A percentile compares a stretch with the other conserved stretches of the same genome.
These are phyloP conservation scores for Rubus parviflorus DNA, from an alignment of 306 rosid genomes.

Conservation along the genomic window DNA sequence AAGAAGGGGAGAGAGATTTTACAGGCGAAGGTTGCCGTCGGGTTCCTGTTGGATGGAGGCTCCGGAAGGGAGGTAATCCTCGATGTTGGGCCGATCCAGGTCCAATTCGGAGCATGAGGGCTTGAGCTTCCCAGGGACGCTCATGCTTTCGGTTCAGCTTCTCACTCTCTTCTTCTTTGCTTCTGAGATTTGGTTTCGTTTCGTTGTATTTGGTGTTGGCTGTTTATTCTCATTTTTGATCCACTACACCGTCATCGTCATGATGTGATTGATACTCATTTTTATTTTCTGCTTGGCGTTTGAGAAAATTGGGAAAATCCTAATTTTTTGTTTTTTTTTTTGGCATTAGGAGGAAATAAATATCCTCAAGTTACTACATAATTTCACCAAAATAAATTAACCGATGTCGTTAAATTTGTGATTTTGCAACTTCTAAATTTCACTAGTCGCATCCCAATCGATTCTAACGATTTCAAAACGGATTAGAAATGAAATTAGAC, in stretches of 20 bases:
- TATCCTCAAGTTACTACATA: too few relatives aligned
- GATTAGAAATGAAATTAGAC: too few relatives aligned
- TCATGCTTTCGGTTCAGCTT: slow-evolving; percentile 29
- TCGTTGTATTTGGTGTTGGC: neutral
- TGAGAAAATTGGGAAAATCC: too few relatives aligned
- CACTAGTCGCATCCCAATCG: too few relatives aligned
- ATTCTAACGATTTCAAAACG: too few relatives aligned
- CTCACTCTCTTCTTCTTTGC: neutral
- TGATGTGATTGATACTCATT: neutral
- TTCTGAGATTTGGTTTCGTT: neutral
- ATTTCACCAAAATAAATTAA: too few relatives aligned
- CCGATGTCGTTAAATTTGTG: too few relatives aligned
- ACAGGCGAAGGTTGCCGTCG: slow-evolving; percentile 75
- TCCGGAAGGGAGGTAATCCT: slow-evolving; percentile 93
- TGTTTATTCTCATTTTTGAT: too few relatives aligned
- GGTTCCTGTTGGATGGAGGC: slow-evolving; percentile 82
- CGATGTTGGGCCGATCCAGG: slow-evolving; percentile 87
- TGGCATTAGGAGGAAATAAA: too few relatives aligned
- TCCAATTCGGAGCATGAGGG: slow-evolving; percentile 84
- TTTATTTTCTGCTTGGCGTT: neutral
- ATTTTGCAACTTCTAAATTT: too few relatives aligned
- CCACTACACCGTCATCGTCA: too few relatives aligned
- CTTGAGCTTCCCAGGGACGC: slow-evolving; percentile 37
- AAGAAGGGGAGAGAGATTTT: slow-evolving; percentile 17
- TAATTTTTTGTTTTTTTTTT: neutral